These are phyloP conservation scores for Pistacia vera DNA, from an alignment of 345 rosid species.

Conservation along the genomic window DNA sequence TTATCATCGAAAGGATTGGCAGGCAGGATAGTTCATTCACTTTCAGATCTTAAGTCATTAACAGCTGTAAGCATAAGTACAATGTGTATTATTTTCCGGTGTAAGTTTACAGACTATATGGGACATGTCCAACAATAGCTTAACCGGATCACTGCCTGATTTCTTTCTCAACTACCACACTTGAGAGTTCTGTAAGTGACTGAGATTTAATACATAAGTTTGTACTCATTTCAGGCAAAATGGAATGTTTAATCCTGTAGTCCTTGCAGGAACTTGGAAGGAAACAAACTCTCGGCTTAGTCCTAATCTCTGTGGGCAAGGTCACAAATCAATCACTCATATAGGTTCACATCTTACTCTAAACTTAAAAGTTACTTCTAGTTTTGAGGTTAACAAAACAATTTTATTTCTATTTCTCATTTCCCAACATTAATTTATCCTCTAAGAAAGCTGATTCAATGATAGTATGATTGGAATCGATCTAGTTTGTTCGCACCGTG, in stretches of 20 bases:
- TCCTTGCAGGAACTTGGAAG: constrained; percentile 25
- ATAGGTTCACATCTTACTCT: constrained; percentile 23
- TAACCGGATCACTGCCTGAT: constrained; percentile 49
- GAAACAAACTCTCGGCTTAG: constrained; percentile 36
- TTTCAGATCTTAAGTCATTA: constrained; percentile 27
- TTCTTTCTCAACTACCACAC: constrained; percentile 38
- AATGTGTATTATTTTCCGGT: neutral
- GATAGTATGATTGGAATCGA: constrained; percentile 45
- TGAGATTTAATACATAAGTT: neutral
- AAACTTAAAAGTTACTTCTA: neutral
- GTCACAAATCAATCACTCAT: constrained; percentile 11
- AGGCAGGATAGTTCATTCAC: constrained; percentile 24
- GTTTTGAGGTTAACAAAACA: neutral
- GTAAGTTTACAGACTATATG: constrained; percentile 9
- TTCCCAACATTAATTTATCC: neutral
- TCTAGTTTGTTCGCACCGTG: no score
- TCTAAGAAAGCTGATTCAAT: constrained; percentile 8
- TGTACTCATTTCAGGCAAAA: constrained; percentile 2
- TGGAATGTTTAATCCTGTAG: neutral
- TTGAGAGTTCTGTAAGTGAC: constrained; percentile 45
- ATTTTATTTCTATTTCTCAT: neutral
- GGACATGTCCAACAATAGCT: constrained; percentile 44
- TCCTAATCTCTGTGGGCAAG: constrained; percentile 31
- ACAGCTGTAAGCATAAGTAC: constrained; percentile 28
- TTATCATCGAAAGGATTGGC: constrained; percentile 27